phyloP scores from a whole-genome alignment of 1,139 yeast genomes.

The Suhomyces anneliseae region DNA sequence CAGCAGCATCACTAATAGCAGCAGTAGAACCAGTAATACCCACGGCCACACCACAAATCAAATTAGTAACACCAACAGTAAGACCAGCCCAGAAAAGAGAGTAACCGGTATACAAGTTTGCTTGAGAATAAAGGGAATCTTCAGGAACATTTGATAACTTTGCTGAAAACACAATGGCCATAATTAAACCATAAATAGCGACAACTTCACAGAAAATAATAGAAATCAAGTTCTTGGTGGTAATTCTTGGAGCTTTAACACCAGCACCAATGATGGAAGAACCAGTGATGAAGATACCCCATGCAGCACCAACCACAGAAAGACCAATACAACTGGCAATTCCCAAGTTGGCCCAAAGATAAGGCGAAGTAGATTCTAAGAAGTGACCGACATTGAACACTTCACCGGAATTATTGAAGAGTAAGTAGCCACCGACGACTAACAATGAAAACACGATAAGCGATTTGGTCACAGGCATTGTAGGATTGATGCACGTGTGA shows the following conservation, averaged over 20 bases:
- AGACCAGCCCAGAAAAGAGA: conserved; percentile 98
- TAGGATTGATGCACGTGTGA: neutral
- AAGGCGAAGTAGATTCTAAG: conserved; percentile 84
- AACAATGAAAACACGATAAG: conserved; percentile 32
- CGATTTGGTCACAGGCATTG: conserved; percentile 22
- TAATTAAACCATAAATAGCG: conserved; percentile 95
- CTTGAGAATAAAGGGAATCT: conserved; percentile 65
- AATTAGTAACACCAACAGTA: conserved; percentile 90
- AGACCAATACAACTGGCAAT: conserved; percentile 92
- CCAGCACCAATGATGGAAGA: conserved; percentile 96
- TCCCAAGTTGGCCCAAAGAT: conserved; percentile 95
- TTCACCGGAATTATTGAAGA: conserved; percentile 91
- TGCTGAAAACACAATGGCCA: conserved; percentile 96
- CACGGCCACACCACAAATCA: conserved; percentile 96
- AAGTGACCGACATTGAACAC: conserved; percentile 88
- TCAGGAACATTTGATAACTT: conserved; percentile 76
- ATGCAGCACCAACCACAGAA: conserved; percentile 96
- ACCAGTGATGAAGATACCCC: conserved; percentile 98
- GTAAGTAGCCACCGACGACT: conserved; percentile 60
- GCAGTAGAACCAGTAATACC: conserved; percentile 98
- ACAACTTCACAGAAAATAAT: conserved; percentile 99
- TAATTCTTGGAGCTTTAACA: conserved; percentile 94
- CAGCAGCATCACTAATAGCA: conserved; percentile 97
- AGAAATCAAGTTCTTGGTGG: conserved; percentile 93
- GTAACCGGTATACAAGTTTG: conserved; percentile 89